These are phyloP conservation scores for Bipolaris sorokiniana DNA, from an alignment of 2,329 filamentous ascomycete species.

Conservation along the genomic window DNA sequence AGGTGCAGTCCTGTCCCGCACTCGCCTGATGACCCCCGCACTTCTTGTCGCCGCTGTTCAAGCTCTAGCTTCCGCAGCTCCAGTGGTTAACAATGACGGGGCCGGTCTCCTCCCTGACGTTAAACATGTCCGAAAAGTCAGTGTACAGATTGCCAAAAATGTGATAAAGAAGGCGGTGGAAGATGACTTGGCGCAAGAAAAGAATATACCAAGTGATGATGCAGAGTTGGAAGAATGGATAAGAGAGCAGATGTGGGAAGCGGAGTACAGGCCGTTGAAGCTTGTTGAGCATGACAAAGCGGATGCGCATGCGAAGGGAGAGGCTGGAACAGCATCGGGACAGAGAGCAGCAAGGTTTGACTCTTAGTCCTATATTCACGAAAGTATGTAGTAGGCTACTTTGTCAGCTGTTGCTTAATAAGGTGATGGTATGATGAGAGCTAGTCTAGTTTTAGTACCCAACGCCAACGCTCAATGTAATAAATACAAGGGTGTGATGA, in stretches of 20 bases:
- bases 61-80: conserved; percentile 73
- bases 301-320: conserved; percentile 64
- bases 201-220: conserved; percentile 66
- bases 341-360: conserved; percentile 28
- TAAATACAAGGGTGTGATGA: too few relatives aligned
- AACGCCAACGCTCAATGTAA: too few relatives aligned
- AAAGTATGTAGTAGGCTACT: too few relatives aligned
- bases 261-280: conserved; percentile 69
- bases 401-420: too few relatives aligned
- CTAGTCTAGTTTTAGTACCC: too few relatives aligned
- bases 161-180: conserved; percentile 75
- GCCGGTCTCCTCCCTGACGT: conserved; percentile 76
- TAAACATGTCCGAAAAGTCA: conserved; percentile 73
- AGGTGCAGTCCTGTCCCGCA: conserved; percentile 73
- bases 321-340: conserved; percentile 54
- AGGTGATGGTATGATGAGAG: too few relatives aligned
- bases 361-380: neutral
- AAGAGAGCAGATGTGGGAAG: conserved; percentile 79
- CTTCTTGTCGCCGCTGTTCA: conserved; percentile 84
- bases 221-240: conserved; percentile 73
- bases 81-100: conserved; percentile 69
- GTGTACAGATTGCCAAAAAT: conserved; percentile 75
- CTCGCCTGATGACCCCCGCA: conserved; percentile 70
- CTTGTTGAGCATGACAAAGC: conserved; percentile 60
- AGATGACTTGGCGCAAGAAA: conserved; percentile 70